A percentile compares a stretch with the other conserved stretches of the same genome.
phyloP scores from a whole-genome alignment of 164 flowering plant species.

The Vitis labrusca region DNA sequence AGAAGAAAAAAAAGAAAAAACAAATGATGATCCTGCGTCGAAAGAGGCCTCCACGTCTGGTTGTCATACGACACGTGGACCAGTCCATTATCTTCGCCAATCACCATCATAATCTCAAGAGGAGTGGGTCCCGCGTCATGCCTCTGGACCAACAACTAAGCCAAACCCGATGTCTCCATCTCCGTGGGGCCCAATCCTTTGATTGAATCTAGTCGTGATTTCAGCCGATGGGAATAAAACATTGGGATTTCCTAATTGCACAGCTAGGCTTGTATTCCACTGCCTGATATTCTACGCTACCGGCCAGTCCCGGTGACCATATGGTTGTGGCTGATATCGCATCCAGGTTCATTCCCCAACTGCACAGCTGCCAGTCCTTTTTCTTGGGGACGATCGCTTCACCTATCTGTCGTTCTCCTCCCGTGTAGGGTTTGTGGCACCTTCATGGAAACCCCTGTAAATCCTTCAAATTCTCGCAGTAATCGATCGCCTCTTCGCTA shows the following conservation, averaged over 20 bases:
- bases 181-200: too few species aligned
- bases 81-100: too few species aligned
- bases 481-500: slow-evolving; percentile 19
- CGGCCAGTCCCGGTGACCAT: slow-evolving; percentile 9
- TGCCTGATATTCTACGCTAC: slow-evolving; percentile 7
- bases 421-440: slow-evolving; percentile 6
- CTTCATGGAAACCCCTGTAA: slow-evolving; percentile 27
- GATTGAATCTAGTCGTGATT: too few species aligned
- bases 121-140: too few species aligned
- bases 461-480: slow-evolving; percentile 3
- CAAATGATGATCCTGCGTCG: too few species aligned
- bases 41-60: too few species aligned
- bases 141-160: too few species aligned
- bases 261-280: not conserved
- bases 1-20: too few species aligned
- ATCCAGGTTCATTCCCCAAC: slow-evolving; percentile 18
- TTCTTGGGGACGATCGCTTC: not conserved
- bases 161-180: too few species aligned
- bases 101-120: too few species aligned
- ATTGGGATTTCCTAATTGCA: not conserved
- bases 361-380: not conserved
- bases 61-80: too few species aligned
- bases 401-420: not conserved
- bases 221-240: too few species aligned
- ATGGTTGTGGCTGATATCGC: not conserved